Conservation (phyloP, 345 rosid genomes). For the Rubroshorea leprosula region DNA sequence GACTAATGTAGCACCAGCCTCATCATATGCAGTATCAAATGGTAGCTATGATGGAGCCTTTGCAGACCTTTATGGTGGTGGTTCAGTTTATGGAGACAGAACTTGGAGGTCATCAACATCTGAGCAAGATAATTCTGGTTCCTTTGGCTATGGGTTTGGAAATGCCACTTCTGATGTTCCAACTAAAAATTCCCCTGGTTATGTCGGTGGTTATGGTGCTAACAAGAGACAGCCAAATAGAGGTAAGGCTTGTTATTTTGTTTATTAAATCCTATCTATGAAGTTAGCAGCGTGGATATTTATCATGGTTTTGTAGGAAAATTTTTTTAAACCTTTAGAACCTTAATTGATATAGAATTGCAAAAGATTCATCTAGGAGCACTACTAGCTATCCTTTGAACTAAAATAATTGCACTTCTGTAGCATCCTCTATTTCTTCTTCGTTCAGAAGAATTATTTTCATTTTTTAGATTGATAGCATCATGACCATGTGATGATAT, state of each 20-base stretch:
- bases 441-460: too few relatives aligned
- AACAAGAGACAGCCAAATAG: constrained; percentile 69
- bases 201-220: constrained; percentile 62
- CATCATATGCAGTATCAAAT: constrained; percentile 44
- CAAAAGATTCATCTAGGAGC: neutral
- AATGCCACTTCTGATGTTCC: constrained; percentile 44
- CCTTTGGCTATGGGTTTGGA: constrained; percentile 45
- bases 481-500: too few relatives aligned
- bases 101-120: constrained; percentile 54
- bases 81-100: constrained; percentile 50
- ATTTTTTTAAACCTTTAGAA: neutral
- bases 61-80: constrained; percentile 40
- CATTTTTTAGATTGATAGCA: neutral
- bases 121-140: constrained; percentile 45
- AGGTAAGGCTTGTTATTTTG: constrained; percentile 35
- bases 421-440: too few relatives aligned
- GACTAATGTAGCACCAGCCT: constrained; percentile 32
- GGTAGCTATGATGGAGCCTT: constrained; percentile 52
- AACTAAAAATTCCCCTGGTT: constrained; percentile 53
- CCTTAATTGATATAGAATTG: neutral
- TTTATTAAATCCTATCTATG: constrained; percentile 6
- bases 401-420: too few relatives aligned
- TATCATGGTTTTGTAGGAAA: neutral
- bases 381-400: neutral
- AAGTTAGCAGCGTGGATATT: neutral